phyloP scores from a whole-genome alignment of 2,329 filamentous ascomycete species.

The Clarireedia monteithiana region DNA sequence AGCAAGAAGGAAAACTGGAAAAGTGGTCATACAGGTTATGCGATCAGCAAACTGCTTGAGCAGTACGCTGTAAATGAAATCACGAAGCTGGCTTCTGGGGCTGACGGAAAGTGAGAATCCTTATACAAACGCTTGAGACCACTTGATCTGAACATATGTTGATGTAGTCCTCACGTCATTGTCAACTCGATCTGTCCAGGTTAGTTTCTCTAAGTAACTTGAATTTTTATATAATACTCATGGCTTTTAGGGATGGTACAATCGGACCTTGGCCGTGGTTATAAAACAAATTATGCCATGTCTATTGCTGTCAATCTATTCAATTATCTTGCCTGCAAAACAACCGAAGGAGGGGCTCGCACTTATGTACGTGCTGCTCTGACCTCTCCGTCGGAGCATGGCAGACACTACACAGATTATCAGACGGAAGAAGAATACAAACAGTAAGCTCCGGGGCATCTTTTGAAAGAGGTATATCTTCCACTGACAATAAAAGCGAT shows the following conservation, averaged over 20 bases:
- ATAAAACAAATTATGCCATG: slow-evolving; percentile 15
- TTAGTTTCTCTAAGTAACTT: not conserved
- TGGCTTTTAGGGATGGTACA: slow-evolving; percentile 17
- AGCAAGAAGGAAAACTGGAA: slow-evolving; percentile 18
- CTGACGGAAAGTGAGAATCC: slow-evolving; percentile 16
- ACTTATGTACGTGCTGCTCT: slow-evolving; percentile 25
- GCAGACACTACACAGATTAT: slow-evolving; percentile 21
- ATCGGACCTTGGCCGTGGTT: slow-evolving; percentile 19
- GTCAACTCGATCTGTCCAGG: slow-evolving; percentile 23
- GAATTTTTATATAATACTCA: not conserved
- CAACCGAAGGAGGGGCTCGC: slow-evolving; percentile 28
- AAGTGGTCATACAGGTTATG: slow-evolving; percentile 14
- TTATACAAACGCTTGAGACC: not conserved
- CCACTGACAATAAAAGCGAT: slow-evolving; percentile 8
- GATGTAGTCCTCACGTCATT: slow-evolving; percentile 16
- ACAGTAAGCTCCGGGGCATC: slow-evolving; percentile 11
- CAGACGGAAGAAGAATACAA: slow-evolving; percentile 20
- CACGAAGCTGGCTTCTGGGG: slow-evolving; percentile 15
- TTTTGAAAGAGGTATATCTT: not conserved
- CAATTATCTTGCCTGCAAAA: slow-evolving; percentile 19
- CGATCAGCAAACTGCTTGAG: slow-evolving; percentile 21
- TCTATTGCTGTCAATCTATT: slow-evolving; percentile 10
- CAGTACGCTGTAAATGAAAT: slow-evolving; percentile 24
- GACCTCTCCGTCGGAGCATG: slow-evolving; percentile 21
- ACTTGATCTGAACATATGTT: not conserved